Evolutionary conservation across 306 rosid species (phyloP), one percentile per base, ranked within the genome.

Genomic region (Oxytropis ochrocephala): DNA sequence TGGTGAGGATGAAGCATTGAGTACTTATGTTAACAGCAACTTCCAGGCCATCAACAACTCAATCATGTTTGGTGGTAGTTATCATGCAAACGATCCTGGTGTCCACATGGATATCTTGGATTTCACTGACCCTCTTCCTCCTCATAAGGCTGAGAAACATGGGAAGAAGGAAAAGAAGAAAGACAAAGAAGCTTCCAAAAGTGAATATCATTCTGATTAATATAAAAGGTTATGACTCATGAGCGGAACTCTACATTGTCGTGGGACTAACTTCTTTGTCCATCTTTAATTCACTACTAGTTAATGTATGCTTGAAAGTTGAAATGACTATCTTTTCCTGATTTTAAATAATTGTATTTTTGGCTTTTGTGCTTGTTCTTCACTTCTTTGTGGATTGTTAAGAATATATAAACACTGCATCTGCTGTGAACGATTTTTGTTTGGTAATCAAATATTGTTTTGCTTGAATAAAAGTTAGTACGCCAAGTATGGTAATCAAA

Each of bases 31-130:
- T 39, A 94, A 94, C 79, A 90, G 90, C 89, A 94, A 94, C 57
- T 85, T 90, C 54, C 98, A 94, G 66, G 91, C 95, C 14, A 39
- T 94, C 18, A 94, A 90, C 79, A 94, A 94, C 75, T 87, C 98
- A 7, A 81, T 94, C 75, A 84, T 90, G 91, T 41, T 90, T 67
- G 92, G 96, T 2, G 98, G 95, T 0, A 85, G 85, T 60, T 90
- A 86, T 85, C 62, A 78, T 0, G 94, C 88, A 38, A 85, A 90
- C 24, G 94, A 93, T 58, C 98, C 97, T 3, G 97, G 98, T 8
- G 97, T 93, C 67, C 89, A 81, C 42, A 11, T 93, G 71, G 96
- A 90, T 10, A 81, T 88, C 63, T 48, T 70, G 2, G 91, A 93
- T 68, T 74, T 85, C 48, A 60, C 27, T 0, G 82, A 78, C 27